phyloP scores from a whole-genome alignment of 441 rosid species.

The Populus hybrid region DNA sequence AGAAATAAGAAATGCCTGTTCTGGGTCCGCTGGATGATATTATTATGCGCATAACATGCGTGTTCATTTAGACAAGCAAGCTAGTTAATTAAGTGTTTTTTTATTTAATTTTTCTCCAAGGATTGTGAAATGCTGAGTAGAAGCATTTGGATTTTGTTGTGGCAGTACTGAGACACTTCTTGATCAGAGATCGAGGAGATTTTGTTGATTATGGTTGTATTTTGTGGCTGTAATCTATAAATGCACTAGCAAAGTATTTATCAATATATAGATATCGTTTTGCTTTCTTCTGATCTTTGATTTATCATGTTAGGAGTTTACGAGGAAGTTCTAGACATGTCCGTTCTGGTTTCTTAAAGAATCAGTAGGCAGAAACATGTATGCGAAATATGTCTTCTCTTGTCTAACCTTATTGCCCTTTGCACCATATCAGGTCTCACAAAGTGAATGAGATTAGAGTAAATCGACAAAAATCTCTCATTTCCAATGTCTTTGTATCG shows the following conservation, averaged over 20 bases:
- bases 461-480: too few relatives aligned
- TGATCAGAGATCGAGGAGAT: not conserved
- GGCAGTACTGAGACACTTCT: not conserved
- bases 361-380: too few relatives aligned
- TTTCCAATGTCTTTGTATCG: too few relatives aligned
- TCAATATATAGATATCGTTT: too few relatives aligned
- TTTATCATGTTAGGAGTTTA: too few relatives aligned
- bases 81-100: not conserved
- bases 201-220: not conserved
- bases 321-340: too few relatives aligned
- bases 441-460: too few relatives aligned
- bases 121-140: not conserved
- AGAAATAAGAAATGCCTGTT: conserved; percentile 23
- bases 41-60: not conserved
- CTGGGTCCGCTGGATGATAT: conserved; percentile 13
- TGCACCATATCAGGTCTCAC: too few relatives aligned
- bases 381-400: not conserved
- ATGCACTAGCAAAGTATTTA: too few relatives aligned
- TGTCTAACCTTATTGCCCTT: too few relatives aligned
- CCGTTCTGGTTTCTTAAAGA: too few relatives aligned
- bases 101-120: not conserved
- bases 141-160: not conserved
- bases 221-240: not conserved
- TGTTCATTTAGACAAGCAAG: not conserved
- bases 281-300: too few relatives aligned